Percentiles rank a stretch among this genome's conserved stretches.
phyloP scores from a whole-genome alignment of 2,329 filamentous ascomycete species.

The Fusarium tuaranense region DNA sequence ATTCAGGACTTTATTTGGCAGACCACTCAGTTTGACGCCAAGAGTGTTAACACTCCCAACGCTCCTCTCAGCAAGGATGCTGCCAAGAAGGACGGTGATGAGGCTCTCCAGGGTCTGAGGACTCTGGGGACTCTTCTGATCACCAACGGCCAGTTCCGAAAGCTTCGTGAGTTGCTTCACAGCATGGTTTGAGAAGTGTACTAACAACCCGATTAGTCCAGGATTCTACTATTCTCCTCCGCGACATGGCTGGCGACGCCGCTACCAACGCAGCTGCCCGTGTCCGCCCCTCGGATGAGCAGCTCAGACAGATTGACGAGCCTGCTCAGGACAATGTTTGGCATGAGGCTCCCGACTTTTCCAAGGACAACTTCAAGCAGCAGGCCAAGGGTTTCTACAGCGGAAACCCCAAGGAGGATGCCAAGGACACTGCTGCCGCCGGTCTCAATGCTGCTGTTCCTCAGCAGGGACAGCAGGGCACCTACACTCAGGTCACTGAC shows the following conservation, averaged over 20 bases:
- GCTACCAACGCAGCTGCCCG: constrained; percentile 81
- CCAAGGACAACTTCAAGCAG: constrained; percentile 75
- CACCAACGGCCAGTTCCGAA: constrained; percentile 96
- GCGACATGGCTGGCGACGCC: constrained; percentile 92
- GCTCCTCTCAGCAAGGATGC: constrained; percentile 80
- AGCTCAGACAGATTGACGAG: constrained; percentile 81
- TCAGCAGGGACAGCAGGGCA: constrained; percentile 33
- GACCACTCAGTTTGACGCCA: constrained; percentile 79
- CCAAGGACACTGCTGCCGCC: constrained; percentile 68
- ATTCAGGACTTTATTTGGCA: constrained; percentile 98
- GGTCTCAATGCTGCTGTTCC: constrained; percentile 65
- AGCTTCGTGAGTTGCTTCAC: constrained; percentile 74
- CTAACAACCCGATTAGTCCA: constrained; percentile 62
- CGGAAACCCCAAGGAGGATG: constrained; percentile 67
- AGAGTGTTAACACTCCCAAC: constrained; percentile 69
- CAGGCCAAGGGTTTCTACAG: constrained; percentile 74
- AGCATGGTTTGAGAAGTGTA: not conserved
- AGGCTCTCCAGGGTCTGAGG: constrained; percentile 85
- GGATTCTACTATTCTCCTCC: constrained; percentile 83
- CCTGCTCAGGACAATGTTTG: constrained; percentile 92
- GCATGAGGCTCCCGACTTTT: constrained; percentile 87
- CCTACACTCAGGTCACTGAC: constrained; percentile 60
- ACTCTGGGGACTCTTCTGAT: constrained; percentile 90
- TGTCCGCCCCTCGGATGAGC: constrained; percentile 82
- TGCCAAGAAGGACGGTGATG: constrained; percentile 84